Evolutionary conservation across 257 asterid species (phyloP).

Genomic region (Rhazya stricta): DNA sequence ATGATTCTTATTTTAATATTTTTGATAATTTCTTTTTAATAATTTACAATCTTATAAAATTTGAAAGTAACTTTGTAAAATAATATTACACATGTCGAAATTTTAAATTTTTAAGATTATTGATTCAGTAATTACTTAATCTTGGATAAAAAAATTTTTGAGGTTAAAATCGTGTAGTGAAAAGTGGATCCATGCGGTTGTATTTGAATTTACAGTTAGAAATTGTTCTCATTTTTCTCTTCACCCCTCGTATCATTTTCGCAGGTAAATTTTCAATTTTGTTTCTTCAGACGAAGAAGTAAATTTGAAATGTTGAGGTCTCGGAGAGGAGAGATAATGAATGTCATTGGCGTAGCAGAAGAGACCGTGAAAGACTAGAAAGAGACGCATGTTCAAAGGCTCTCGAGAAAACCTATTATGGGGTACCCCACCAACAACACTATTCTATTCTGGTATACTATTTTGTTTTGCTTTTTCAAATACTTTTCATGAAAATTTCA

Average conservation of each 20-base stretch:
- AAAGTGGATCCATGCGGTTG: slow-evolving; percentile 15
- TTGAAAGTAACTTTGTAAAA: no score
- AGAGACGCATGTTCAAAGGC: slow-evolving; percentile 7
- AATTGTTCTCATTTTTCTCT: neutral
- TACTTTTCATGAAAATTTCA: neutral
- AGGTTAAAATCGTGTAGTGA: slow-evolving; percentile 7
- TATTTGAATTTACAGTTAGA: neutral
- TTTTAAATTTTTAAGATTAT: no score
- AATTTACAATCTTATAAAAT: no score
- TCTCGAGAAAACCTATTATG: neutral
- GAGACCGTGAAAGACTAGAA: slow-evolving; percentile 18
- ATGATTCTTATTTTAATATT: no score
- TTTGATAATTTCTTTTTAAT: no score
- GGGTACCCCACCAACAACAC: slow-evolving; percentile 9
- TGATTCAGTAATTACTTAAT: no score
- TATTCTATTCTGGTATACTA: neutral
- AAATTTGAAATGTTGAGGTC: neutral
- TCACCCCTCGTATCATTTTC: neutral
- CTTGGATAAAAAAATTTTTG: neutral
- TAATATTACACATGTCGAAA: no score
- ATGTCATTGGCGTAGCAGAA: neutral
- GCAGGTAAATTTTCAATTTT: neutral
- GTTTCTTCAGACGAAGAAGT: no score
- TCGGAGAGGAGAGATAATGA: neutral
- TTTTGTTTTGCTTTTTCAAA: neutral